phyloP scores from a whole-genome alignment of 2,329 filamentous ascomycete species.

The Sporothrix dimorphospora region DNA sequence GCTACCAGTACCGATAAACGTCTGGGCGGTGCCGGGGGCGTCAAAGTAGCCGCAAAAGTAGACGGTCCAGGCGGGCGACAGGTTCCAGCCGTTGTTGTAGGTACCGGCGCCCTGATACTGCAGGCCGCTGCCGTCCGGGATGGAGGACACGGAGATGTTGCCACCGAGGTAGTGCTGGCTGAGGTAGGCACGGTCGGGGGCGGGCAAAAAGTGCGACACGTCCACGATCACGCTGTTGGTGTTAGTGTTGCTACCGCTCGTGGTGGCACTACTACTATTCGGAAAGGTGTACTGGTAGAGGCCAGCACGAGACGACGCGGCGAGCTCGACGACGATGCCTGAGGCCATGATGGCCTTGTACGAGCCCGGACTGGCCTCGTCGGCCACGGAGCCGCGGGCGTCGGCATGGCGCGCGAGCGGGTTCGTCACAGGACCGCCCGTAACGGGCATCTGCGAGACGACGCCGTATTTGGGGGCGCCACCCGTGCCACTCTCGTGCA shows the following conservation, averaged over 20 bases:
- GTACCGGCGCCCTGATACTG: conserved; percentile 63
- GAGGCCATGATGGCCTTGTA: conserved; percentile 61
- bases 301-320: conserved; percentile 59
- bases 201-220: conserved; percentile 67
- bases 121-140: conserved; percentile 36
- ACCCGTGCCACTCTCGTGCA: conserved; percentile 69
- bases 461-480: conserved; percentile 72
- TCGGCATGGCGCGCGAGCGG: conserved; percentile 56
- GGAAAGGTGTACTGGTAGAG: conserved; percentile 63
- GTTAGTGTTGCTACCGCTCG: conserved; percentile 11
- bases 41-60: conserved; percentile 67
- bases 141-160: conserved; percentile 50
- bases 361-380: conserved; percentile 58
- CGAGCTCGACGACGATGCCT: conserved; percentile 60
- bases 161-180: conserved; percentile 67
- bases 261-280: not conserved
- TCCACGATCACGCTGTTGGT: conserved; percentile 57
- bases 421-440: conserved; percentile 41
- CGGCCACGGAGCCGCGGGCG: conserved; percentile 52
- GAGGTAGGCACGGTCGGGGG: conserved; percentile 61
- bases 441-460: conserved; percentile 60
- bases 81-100: conserved; percentile 70
- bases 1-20: conserved; percentile 46
- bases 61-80: conserved; percentile 63
- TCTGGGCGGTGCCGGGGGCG: conserved; percentile 22